Evolutionary conservation across 495 filamentous ascomycete genomes (phyloP).

Genomic region (Penicillium coprophilum): DNA sequence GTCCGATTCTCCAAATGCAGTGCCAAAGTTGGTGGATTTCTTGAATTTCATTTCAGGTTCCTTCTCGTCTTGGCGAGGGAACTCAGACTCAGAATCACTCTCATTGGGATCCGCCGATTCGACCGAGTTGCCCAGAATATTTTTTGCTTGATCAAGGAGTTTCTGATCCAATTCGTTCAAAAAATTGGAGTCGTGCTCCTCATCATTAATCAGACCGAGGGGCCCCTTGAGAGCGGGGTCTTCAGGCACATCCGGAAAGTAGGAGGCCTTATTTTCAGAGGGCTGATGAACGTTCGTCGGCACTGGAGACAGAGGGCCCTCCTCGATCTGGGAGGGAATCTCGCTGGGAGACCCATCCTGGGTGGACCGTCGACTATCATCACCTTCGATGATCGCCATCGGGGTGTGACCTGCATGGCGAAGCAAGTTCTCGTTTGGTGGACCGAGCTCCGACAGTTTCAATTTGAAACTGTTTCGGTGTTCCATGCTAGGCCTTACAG

Average conservation of each 20-base stretch:
- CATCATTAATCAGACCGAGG: slow-evolving; percentile 44
- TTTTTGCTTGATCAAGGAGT: slow-evolving; percentile 42
- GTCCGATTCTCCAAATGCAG: slow-evolving; percentile 42
- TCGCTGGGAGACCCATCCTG: slow-evolving; percentile 27
- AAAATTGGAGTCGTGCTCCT: slow-evolving; percentile 43
- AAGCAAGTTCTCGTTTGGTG: slow-evolving; percentile 39
- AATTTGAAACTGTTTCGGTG: slow-evolving; percentile 42
- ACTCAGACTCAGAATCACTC: slow-evolving; percentile 31
- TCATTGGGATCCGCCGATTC: slow-evolving; percentile 26
- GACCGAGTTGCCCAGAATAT: slow-evolving; percentile 23
- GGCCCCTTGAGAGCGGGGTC: slow-evolving; percentile 49
- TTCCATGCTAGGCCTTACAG: slow-evolving; percentile 30
- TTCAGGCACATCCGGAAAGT: slow-evolving; percentile 44
- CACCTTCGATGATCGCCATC: slow-evolving; percentile 45
- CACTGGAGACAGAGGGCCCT: slow-evolving; percentile 33
- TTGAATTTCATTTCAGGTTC: slow-evolving; percentile 60
- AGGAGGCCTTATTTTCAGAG: slow-evolving; percentile 41
- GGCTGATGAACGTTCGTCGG: slow-evolving; percentile 35
- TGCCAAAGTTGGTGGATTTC: slow-evolving; percentile 62
- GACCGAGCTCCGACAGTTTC: slow-evolving; percentile 43
- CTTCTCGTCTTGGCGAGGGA: slow-evolving; percentile 38
- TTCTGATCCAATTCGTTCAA: slow-evolving; percentile 44
- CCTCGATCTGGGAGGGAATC: slow-evolving; percentile 21
- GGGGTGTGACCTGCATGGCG: slow-evolving; percentile 50
- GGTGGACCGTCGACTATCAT: slow-evolving; percentile 35